Conservation (phyloP, 2,329 filamentous ascomycete genomes). For the Knufia petricola region DNA sequence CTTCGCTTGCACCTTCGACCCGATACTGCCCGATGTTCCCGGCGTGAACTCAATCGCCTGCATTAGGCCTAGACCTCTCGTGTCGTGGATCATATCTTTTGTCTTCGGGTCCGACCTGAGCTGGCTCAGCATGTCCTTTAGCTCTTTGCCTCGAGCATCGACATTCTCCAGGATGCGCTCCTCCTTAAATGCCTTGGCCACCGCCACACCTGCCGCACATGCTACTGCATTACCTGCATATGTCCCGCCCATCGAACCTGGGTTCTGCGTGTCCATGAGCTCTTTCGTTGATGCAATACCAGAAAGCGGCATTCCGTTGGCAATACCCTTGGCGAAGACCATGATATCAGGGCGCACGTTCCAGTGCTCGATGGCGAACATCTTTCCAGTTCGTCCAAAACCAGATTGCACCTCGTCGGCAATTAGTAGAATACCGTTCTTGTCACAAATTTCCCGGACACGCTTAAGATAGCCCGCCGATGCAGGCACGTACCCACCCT, state of each 20-base stretch:
- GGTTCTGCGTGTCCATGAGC: slow-evolving; percentile 30
- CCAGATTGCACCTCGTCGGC: slow-evolving; percentile 37
- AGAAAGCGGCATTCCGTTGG: slow-evolving; percentile 25
- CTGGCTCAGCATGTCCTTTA: slow-evolving; percentile 23
- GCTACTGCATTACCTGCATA: slow-evolving; percentile 32
- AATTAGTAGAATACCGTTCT: slow-evolving; percentile 36
- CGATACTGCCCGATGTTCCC: slow-evolving; percentile 26
- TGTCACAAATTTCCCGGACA: slow-evolving; percentile 35
- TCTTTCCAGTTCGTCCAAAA: slow-evolving; percentile 36
- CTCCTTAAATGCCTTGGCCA: slow-evolving; percentile 29
- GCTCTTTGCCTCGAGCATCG: slow-evolving; percentile 24
- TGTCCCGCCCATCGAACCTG: slow-evolving; percentile 31
- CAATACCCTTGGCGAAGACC: slow-evolving; percentile 30
- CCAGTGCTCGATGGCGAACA: slow-evolving; percentile 37
- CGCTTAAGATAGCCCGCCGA: slow-evolving; percentile 27
- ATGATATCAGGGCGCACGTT: slow-evolving; percentile 36
- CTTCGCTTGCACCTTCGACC: slow-evolving; percentile 31
- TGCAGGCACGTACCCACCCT: slow-evolving; percentile 30
- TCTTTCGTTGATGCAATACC: slow-evolving; percentile 28
- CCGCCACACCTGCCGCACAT: slow-evolving; percentile 30
- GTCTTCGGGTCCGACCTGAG: slow-evolving; percentile 22
- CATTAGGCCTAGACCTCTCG: slow-evolving; percentile 32
- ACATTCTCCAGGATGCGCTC: slow-evolving; percentile 31
- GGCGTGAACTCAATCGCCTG: slow-evolving; percentile 30
- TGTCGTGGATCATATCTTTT: slow-evolving; percentile 29